Evolutionary conservation across 345 rosid genomes (phyloP).

Genomic region (Kernera saxatilis): DNA sequence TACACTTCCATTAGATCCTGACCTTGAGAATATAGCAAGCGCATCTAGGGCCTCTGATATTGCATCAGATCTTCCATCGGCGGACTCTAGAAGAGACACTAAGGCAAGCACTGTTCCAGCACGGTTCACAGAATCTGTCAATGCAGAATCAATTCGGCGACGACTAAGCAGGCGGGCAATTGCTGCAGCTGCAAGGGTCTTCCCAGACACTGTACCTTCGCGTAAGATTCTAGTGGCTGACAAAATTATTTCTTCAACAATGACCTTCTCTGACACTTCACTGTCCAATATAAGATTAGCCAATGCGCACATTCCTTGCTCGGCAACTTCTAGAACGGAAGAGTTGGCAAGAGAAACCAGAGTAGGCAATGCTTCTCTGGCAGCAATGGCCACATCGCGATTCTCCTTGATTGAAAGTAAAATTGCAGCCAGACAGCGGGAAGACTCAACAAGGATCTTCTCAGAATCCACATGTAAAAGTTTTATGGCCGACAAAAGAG

Average conservation of each 20-base stretch:
- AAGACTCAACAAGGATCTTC: constrained; percentile 67
- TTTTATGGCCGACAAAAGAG: constrained; percentile 69
- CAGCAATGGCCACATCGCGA: constrained; percentile 82
- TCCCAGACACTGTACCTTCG: constrained; percentile 88
- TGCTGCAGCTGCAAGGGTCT: constrained; percentile 96
- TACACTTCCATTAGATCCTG: constrained; percentile 47
- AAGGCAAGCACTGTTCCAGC: constrained; percentile 91
- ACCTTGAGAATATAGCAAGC: constrained; percentile 85
- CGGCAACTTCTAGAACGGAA: constrained; percentile 72
- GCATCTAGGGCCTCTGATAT: constrained; percentile 86
- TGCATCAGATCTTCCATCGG: constrained; percentile 59
- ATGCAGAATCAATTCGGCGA: constrained; percentile 52
- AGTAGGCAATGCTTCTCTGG: constrained; percentile 71
- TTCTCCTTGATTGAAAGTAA: constrained; percentile 90
- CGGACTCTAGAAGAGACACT: constrained; percentile 86
- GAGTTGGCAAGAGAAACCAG: constrained; percentile 73
- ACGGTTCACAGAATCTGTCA: constrained; percentile 86
- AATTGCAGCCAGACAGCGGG: constrained; percentile 78
- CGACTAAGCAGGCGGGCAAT: constrained; percentile 81
- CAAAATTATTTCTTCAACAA: constrained; percentile 73
- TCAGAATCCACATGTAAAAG: constrained; percentile 75
- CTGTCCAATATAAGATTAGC: constrained; percentile 91
- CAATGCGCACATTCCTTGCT: constrained; percentile 90
- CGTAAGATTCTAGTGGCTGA: constrained; percentile 89
- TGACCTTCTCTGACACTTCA: constrained; percentile 72